Percentiles rank a stretch among this genome's conserved stretches.
Conservation (phyloP, 352 stramenopile genomes). For the Pythium rishiriense region DNA sequence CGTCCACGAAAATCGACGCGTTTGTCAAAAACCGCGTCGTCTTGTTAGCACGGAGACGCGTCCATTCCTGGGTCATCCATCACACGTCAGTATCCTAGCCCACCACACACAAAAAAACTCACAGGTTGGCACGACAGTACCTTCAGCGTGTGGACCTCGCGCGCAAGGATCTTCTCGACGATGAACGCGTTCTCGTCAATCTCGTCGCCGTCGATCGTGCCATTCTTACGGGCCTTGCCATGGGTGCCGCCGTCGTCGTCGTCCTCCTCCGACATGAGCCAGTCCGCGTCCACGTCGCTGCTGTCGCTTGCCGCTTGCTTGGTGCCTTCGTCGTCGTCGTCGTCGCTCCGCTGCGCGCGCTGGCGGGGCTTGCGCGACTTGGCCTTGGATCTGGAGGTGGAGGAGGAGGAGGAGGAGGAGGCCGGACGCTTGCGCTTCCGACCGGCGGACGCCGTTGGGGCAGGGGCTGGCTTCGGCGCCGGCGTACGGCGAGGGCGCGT, state of each 20-base stretch:
- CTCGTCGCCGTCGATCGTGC: conserved; percentile 23
- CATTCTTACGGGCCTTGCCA: conserved; percentile 2
- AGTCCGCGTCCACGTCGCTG: conserved; percentile 19
- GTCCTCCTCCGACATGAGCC: conserved; percentile 20
- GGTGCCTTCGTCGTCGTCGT: neutral
- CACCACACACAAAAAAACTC: no score
- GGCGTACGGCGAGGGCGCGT: conserved; percentile 6
- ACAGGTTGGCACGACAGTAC: no score
- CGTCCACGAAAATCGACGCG: conserved; percentile 79
- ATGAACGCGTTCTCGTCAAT: conserved; percentile 73
- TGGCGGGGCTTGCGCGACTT: conserved; percentile 17
- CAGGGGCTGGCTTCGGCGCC: neutral
- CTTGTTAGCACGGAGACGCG: conserved; percentile 68
- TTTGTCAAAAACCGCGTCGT: conserved; percentile 78
- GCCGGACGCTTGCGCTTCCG: conserved; percentile 30
- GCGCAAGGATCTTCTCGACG: conserved; percentile 82
- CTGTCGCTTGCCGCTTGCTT: conserved; percentile 9
- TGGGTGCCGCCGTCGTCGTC: conserved; percentile 9
- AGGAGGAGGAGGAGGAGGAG: neutral
- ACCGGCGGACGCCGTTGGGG: neutral
- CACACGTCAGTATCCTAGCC: no score
- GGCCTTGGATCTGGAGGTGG: neutral
- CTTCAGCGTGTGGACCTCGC: conserved; percentile 76
- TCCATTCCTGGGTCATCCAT: conserved; percentile 70
- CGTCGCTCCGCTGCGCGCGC: conserved; percentile 7